phyloP scores from a whole-genome alignment of 1,139 yeast genomes.

The Yamadazyma pseudoaaseri region DNA sequence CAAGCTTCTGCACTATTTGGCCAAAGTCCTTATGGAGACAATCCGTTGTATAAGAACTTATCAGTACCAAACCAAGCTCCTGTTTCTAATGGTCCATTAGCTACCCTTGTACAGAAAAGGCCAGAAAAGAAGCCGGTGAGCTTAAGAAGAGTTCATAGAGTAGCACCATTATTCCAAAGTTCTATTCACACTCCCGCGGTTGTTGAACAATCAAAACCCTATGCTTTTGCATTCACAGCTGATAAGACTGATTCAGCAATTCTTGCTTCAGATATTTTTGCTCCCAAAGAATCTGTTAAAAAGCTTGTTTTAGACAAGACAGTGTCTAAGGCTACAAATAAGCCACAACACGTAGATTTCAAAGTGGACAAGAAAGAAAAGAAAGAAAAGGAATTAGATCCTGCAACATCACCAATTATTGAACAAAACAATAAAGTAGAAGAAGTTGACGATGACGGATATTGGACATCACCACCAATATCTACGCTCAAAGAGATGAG shows the following conservation, averaged over 20 bases:
- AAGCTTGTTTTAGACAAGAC: constrained; percentile 54
- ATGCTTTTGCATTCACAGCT: background rate
- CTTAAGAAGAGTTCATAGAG: constrained; percentile 61
- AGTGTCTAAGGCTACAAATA: constrained; percentile 12
- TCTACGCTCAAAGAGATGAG: constrained; percentile 60
- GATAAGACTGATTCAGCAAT: constrained; percentile 49
- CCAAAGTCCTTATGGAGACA: constrained; percentile 73
- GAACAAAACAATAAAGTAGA: constrained; percentile 9
- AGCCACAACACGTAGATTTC: constrained; percentile 35
- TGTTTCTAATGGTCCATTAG: constrained; percentile 39
- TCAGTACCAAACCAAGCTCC: constrained; percentile 22
- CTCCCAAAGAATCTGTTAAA: constrained; percentile 60
- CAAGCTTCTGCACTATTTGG: constrained; percentile 38
- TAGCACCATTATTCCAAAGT: constrained; percentile 47
- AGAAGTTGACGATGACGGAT: constrained; percentile 60
- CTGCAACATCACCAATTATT: constrained; percentile 12
- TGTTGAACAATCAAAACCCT: constrained; percentile 4
- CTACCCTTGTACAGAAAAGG: constrained; percentile 47
- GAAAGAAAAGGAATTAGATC: constrained; percentile 3
- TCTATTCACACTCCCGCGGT: constrained; percentile 9
- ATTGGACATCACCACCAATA: constrained; percentile 82
- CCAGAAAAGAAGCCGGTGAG: constrained; percentile 52
- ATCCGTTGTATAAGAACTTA: constrained; percentile 57
- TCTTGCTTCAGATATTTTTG: constrained; percentile 67
- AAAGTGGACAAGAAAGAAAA: constrained; percentile 13